Base-by-base conservation (phyloP, 768 basidiomycete genomes). In the Suillus tomentosus region DNA sequence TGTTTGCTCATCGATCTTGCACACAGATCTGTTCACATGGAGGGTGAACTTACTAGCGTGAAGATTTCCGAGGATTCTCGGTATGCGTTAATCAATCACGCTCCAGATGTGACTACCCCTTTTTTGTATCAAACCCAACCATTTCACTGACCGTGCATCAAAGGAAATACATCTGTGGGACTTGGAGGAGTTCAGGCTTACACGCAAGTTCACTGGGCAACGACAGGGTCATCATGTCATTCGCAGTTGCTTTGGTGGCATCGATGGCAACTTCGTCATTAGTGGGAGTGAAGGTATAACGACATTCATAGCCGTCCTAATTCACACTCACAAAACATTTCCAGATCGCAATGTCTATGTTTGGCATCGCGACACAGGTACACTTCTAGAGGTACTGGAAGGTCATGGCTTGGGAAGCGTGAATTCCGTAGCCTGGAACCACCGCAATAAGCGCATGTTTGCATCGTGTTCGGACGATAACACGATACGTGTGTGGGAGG, bases 361-460 rank as follows among this genome's bases (percentile, higher is more conserved):
- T 42, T 99, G 96, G 96, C 93, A 98, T 74, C 87, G 91, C 54
- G 90, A 94, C 69, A 90, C 90, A 11, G 91, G 90, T 2, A 79
- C 83, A 3, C 82, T 96, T 51, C 81, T 99, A n/a, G 94, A 97
- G 74, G 83, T 88, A n/a, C 84, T 99, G 3, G 75, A 85, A 3
- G 97, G 97, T 0, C 96, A 99, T 70, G 88, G 87, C n/a, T 79
- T 80, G 63, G 95, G 95, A 47, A 92, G 90, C 66, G 96, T 99
- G 66, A 99, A 98, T 74, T 89, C 92, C 15, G 96, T 99, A 17
- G 91, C 95, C 42, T 99, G 97, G 97, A 96, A 97, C 76, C 95
- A 94, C 22, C 82, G 82, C 58, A 91, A 94, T 72, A 85, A 88
- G 68, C 87, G 89, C 63, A 91, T 98, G 89, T 98, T 99, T 78